These are phyloP conservation scores for Raffaelea albimanens DNA, from an alignment of 2,329 filamentous ascomycete species.

Conservation along the genomic window DNA sequence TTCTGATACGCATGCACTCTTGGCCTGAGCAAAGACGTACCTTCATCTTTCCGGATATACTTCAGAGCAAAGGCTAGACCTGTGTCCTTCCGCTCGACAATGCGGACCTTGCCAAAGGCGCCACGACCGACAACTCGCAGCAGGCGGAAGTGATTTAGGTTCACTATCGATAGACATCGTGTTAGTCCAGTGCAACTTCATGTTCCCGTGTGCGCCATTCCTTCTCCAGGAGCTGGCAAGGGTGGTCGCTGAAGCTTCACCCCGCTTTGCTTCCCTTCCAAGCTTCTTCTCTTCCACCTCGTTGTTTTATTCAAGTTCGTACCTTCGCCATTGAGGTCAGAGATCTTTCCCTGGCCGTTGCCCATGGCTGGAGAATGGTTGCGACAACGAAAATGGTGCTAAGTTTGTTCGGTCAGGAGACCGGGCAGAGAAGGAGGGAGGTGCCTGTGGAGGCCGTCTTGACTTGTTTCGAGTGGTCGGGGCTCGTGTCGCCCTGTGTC, in stretches of 20 bases:
- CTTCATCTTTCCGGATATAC: slow-evolving; percentile 98
- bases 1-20: too few species aligned
- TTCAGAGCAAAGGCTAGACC: slow-evolving; percentile 91
- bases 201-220: too few species aligned
- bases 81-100: slow-evolving; percentile 95
- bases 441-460: too few species aligned
- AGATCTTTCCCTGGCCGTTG: slow-evolving; percentile 88
- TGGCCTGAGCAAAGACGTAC: slow-evolving; percentile 34
- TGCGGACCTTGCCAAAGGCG: slow-evolving; percentile 96
- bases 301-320: slow-evolving; percentile 26
- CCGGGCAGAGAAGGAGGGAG: too few species aligned
- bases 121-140: slow-evolving; percentile 93
- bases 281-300: too few species aligned
- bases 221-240: too few species aligned
- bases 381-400: too few species aligned
- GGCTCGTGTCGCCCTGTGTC: too few species aligned
- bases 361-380: slow-evolving; percentile 64
- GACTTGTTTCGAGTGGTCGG: too few species aligned
- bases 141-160: slow-evolving; percentile 93
- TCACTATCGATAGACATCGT: slow-evolving; percentile 49
- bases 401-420: too few species aligned
- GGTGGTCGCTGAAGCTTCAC: too few species aligned
- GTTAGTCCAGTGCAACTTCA: too few species aligned
- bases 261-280: background rate
- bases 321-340: slow-evolving; percentile 92